phyloP scores from a whole-genome alignment of 2,329 filamentous ascomycete genomes.

The Phoma sp. region DNA sequence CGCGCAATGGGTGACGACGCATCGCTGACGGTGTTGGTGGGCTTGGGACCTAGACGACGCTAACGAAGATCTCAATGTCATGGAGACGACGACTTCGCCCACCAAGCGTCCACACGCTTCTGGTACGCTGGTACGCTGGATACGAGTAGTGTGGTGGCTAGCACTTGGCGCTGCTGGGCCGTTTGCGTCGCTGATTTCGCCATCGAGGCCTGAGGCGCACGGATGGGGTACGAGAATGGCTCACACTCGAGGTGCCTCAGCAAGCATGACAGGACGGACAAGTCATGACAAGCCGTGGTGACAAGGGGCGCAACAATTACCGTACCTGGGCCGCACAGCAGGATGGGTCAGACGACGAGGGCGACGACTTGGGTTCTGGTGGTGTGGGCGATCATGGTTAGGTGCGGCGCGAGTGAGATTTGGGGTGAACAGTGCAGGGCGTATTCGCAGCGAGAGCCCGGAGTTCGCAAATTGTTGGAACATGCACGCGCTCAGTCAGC shows the following conservation, averaged over 20 bases:
- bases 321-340: not conserved
- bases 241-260: slow-evolving; percentile 8
- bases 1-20: slow-evolving; percentile 21
- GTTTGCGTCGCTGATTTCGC: not conserved
- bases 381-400: slow-evolving; percentile 1
- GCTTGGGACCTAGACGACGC: slow-evolving; percentile 10
- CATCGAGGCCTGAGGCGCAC: slow-evolving; percentile 2
- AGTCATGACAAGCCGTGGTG: slow-evolving; percentile 4
- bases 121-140: not conserved
- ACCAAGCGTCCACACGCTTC: not conserved
- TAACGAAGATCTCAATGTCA: slow-evolving; percentile 16
- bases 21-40: not conserved
- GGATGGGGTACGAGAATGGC: slow-evolving; percentile 4
- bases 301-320: not conserved
- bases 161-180: not conserved
- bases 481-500: slow-evolving; percentile 12
- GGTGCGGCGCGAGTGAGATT: slow-evolving; percentile 6
- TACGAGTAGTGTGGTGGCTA: not conserved
- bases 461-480: slow-evolving; percentile 14
- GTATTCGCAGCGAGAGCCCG: slow-evolving; percentile 12
- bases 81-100: slow-evolving; percentile 1
- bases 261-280: slow-evolving; percentile 1
- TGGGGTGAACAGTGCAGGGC: slow-evolving; percentile 6
- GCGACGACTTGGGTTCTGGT: not conserved
- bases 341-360: not conserved